Evolutionary conservation across 2,329 filamentous ascomycete genomes (phyloP).

Genomic region (Lachnellula willkommii): DNA sequence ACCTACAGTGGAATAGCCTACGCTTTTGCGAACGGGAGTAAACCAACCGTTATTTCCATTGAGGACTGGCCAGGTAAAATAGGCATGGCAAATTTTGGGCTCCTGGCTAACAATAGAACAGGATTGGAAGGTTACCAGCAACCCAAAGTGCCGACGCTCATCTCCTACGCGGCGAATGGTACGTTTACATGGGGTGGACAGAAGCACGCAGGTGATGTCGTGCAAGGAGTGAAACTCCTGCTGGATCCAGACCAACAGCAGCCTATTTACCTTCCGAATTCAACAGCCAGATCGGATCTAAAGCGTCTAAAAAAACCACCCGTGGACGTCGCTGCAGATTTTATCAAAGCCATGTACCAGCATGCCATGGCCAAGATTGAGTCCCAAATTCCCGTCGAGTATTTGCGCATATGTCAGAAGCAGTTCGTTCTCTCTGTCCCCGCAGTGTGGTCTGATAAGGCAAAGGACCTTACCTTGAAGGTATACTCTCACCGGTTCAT

Average conservation of each 20-base stretch:
- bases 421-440: constrained; percentile 54
- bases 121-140: constrained; percentile 4
- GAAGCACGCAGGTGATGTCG: constrained; percentile 2
- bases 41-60: constrained; percentile 3
- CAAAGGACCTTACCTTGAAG: constrained; percentile 45
- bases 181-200: constrained; percentile 12
- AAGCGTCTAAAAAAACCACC: constrained; percentile 43
- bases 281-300: constrained; percentile 25
- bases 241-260: constrained; percentile 23
- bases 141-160: constrained; percentile 12
- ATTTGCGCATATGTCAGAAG: constrained; percentile 41
- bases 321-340: constrained; percentile 40
- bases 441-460: constrained; percentile 52
- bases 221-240: constrained; percentile 24
- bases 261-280: constrained; percentile 13
- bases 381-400: constrained; percentile 37
- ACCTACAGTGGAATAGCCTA: too few relatives aligned
- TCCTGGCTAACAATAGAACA: too few relatives aligned
- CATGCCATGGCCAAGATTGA: constrained; percentile 44
- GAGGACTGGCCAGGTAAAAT: constrained; percentile 19
- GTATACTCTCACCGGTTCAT: constrained; percentile 35
- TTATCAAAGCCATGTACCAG: constrained; percentile 31
- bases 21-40: too few relatives aligned
- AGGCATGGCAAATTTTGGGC: too few relatives aligned
- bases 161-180: constrained; percentile 7